Percentiles rank a stretch among this genome's conserved stretches.
Conservation (phyloP, 1,284 basidiomycete genomes). For the Irpex rosettiformis region DNA sequence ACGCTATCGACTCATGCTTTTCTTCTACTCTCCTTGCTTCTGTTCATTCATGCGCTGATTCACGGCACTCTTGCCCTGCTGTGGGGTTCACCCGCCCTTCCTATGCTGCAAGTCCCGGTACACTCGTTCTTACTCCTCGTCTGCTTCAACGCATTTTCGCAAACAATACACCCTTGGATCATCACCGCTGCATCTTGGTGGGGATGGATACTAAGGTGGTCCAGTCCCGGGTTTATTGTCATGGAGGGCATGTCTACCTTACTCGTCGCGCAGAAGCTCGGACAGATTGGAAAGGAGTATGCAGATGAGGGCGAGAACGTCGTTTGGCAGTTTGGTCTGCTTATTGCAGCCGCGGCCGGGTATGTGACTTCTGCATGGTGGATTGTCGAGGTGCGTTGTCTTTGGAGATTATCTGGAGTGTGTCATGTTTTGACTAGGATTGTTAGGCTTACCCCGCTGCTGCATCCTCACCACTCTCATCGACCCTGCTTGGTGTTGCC, state of each 20-base stretch:
- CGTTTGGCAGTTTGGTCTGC: slow-evolving; percentile 57
- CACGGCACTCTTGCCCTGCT: slow-evolving; percentile 69
- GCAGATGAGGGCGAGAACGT: slow-evolving; percentile 67
- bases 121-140: slow-evolving; percentile 78
- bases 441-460: slow-evolving; percentile 71
- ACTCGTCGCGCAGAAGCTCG: slow-evolving; percentile 75
- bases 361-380: slow-evolving; percentile 80
- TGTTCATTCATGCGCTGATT: slow-evolving; percentile 70
- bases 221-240: slow-evolving; percentile 74
- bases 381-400: slow-evolving; percentile 64
- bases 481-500: slow-evolving; percentile 79
- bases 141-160: slow-evolving; percentile 76
- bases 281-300: slow-evolving; percentile 69
- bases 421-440: slow-evolving; percentile 6
- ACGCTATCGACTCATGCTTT: slow-evolving; percentile 79
- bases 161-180: slow-evolving; percentile 56
- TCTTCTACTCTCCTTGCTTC: slow-evolving; percentile 74
- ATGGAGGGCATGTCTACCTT: slow-evolving; percentile 84
- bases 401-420: slow-evolving; percentile 13
- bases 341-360: slow-evolving; percentile 69
- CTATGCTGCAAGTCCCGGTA: slow-evolving; percentile 75
- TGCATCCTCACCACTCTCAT: slow-evolving; percentile 79
- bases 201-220: slow-evolving; percentile 68
- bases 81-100: slow-evolving; percentile 63
- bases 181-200: slow-evolving; percentile 60